Conservation (phyloP, 176 grass and related monocot species). For the Melocanna baccifera region DNA sequence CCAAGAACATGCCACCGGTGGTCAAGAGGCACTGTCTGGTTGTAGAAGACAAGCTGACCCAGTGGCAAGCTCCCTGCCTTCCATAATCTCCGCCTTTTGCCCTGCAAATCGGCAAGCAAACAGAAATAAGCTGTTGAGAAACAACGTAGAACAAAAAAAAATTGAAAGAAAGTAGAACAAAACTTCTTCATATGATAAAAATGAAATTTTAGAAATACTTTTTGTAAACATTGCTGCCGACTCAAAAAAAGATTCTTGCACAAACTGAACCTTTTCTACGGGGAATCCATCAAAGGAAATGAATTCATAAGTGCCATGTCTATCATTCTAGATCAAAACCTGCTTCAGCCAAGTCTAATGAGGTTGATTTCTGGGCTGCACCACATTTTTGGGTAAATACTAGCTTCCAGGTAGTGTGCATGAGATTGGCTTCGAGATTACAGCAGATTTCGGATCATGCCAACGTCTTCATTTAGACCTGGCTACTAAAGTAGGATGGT, state of each 20-base stretch:
- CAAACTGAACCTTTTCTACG: not conserved
- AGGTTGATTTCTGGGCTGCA: not conserved
- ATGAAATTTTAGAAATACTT: not conserved
- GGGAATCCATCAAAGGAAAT: not conserved
- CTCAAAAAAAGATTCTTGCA: not conserved
- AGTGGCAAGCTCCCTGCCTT: slow-evolving; percentile 69
- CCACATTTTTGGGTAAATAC: not conserved
- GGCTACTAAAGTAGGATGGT: not conserved
- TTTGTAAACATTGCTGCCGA: not conserved
- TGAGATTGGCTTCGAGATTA: not conserved
- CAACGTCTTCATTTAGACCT: not conserved
- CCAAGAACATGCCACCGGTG: slow-evolving; percentile 62
- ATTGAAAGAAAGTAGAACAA: no score
- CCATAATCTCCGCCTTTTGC: slow-evolving; percentile 57
- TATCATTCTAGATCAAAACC: not conserved
- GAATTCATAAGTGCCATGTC: not conserved
- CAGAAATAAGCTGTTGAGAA: not conserved
- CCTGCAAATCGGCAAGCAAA: slow-evolving; percentile 41
- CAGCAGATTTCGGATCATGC: not conserved
- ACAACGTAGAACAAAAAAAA: not conserved
- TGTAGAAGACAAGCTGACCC: slow-evolving; percentile 78
- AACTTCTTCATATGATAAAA: not conserved
- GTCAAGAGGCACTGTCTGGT: slow-evolving; percentile 62
- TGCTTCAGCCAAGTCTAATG: not conserved
- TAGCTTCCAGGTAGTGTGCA: not conserved